Evolutionary conservation across 331 rosid species (phyloP).

Genomic region (Malus hybrid): DNA sequence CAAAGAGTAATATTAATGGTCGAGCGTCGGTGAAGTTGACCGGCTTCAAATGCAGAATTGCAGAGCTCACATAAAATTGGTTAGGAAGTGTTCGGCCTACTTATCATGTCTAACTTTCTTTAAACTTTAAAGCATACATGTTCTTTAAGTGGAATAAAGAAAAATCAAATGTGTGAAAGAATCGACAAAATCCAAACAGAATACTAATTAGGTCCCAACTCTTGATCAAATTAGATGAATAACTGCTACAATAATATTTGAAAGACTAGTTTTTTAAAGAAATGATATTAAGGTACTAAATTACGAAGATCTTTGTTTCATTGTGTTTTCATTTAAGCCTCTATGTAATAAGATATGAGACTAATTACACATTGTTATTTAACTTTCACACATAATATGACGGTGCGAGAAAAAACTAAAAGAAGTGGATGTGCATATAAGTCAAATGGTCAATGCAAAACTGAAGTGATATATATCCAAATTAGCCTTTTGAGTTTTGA

Average conservation of each 20-base stretch:
- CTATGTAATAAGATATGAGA: too few relatives aligned
- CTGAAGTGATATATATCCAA: too few relatives aligned
- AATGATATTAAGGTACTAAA: too few relatives aligned
- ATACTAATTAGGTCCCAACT: too few relatives aligned
- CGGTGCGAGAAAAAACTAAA: too few relatives aligned
- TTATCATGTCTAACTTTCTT: background rate
- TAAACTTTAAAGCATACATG: background rate
- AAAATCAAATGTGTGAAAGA: background rate
- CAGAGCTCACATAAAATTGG: background rate
- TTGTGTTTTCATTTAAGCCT: too few relatives aligned
- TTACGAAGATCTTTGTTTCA: too few relatives aligned
- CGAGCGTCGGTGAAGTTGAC: slow-evolving; percentile 8
- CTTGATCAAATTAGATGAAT: too few relatives aligned
- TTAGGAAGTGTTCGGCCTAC: background rate
- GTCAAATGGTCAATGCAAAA: background rate
- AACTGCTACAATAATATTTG: too few relatives aligned
- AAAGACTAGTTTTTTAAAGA: too few relatives aligned
- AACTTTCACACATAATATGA: fast-evolving
- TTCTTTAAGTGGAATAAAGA: background rate
- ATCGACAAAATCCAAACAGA: background rate
- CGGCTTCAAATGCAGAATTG: background rate
- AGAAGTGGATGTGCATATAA: background rate
- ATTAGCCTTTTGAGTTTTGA: slow-evolving; percentile 8
- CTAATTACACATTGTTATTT: too few relatives aligned
- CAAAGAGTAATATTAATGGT: background rate